phyloP scores from a whole-genome alignment of 1,284 basidiomycete genomes.

The Cronartium quercuum region DNA sequence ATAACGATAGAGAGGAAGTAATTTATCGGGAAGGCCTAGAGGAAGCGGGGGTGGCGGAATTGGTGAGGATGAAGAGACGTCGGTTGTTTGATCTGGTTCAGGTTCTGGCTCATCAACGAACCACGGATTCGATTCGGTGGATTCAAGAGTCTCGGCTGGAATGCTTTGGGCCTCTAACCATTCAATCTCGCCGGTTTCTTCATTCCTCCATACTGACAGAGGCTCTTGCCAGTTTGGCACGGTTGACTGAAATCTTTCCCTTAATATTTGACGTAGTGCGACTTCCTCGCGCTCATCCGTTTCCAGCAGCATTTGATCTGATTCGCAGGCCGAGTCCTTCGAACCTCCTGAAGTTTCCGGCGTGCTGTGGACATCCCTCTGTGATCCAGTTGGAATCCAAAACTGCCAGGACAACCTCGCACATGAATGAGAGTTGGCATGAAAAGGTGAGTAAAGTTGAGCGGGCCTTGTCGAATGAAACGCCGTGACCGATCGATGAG shows the following conservation, averaged over 20 bases:
- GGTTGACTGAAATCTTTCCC: not conserved
- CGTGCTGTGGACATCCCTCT: not conserved
- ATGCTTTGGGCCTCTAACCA: not conserved
- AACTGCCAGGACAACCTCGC: not conserved
- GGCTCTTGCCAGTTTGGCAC: not conserved
- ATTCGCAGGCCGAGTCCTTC: not conserved
- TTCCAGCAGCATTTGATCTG: not conserved
- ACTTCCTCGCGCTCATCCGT: not conserved
- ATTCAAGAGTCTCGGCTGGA: not conserved
- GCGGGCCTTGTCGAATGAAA: not conserved
- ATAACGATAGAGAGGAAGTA: slow-evolving; percentile 43
- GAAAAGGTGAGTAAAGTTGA: not conserved
- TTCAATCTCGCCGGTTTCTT: not conserved
- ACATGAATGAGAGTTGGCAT: not conserved
- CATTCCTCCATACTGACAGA: not conserved
- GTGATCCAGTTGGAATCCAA: too few species aligned
- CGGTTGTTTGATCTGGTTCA: not conserved
- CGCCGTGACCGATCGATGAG: not conserved
- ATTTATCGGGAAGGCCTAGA: slow-evolving; percentile 39
- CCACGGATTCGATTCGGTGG: slow-evolving; percentile 9
- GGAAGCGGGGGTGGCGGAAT: slow-evolving; percentile 41
- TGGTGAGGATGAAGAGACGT: not conserved
- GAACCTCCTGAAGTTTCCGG: not conserved
- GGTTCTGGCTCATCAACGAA: slow-evolving; percentile 19
- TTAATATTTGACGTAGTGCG: not conserved